phyloP scores from a whole-genome alignment of 176 grass and related monocot genomes.

The Elymus sibiricus region DNA sequence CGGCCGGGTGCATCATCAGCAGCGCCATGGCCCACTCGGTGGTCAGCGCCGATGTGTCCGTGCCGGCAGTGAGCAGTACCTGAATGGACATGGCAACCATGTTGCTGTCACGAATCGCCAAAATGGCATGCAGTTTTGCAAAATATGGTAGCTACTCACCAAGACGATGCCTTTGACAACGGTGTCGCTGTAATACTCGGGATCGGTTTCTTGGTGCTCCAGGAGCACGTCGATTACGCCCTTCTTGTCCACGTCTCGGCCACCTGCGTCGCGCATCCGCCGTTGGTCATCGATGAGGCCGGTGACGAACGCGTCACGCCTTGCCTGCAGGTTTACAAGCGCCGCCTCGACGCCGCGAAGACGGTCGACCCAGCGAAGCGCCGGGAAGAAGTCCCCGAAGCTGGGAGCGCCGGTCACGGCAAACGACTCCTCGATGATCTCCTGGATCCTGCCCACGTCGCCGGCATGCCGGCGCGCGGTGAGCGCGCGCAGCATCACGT shows the following conservation, averaged over 20 bases:
- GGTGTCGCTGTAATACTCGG: conserved; percentile 40
- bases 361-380: conserved; percentile 39
- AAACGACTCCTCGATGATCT: conserved; percentile 42
- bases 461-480: background rate
- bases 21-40: conserved; percentile 64
- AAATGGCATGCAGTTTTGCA: no score
- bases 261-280: background rate
- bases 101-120: no score
- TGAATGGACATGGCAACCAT: no score
- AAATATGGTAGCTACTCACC: conserved; percentile 13
- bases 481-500: conserved; percentile 36
- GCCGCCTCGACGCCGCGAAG: conserved; percentile 11
- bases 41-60: conserved; percentile 42
- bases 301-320: conserved; percentile 35
- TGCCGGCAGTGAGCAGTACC: conserved; percentile 35
- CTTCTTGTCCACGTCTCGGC: background rate
- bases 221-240: conserved; percentile 47
- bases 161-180: conserved; percentile 50
- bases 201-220: conserved; percentile 38
- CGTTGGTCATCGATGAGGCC: conserved; percentile 13
- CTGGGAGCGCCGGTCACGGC: conserved; percentile 20
- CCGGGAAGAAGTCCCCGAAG: conserved; percentile 52
- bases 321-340: background rate
- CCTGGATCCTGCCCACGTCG: conserved; percentile 26
- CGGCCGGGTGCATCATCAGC: conserved; percentile 29